Evolutionary conservation across 305 asterid genomes (phyloP).

Genomic region (Coffea humblotiana): DNA sequence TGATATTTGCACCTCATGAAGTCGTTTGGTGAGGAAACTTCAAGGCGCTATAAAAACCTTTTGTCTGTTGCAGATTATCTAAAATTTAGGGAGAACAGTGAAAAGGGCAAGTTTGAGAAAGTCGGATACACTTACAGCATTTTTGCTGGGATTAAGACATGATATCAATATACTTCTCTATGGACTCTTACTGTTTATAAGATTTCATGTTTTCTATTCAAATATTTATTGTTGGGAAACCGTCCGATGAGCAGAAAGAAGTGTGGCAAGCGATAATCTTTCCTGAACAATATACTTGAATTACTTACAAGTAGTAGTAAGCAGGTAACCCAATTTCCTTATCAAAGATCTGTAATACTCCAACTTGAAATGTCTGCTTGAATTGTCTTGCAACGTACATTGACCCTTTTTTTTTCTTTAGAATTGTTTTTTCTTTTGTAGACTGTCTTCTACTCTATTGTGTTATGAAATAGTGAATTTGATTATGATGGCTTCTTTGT

Average conservation of each 20-base stretch:
- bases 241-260: background rate
- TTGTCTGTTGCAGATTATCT: slow-evolving; percentile 56
- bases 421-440: too few relatives aligned
- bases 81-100: slow-evolving; percentile 56
- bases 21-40: slow-evolving; percentile 42
- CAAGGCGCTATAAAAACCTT: slow-evolving; percentile 49
- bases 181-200: background rate
- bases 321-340: too few relatives aligned
- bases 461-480: background rate
- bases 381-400: background rate
- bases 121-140: slow-evolving; percentile 66
- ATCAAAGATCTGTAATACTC: too few relatives aligned
- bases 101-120: slow-evolving; percentile 67
- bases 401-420: background rate
- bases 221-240: background rate
- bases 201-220: background rate
- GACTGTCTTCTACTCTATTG: background rate
- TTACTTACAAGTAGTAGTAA: too few relatives aligned
- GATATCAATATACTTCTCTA: background rate
- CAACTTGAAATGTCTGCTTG: too few relatives aligned
- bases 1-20: slow-evolving; percentile 56
- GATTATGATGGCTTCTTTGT: background rate
- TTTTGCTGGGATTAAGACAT: slow-evolving; percentile 52
- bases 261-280: too few relatives aligned
- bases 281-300: too few relatives aligned